Conservation (phyloP, 2,329 filamentous ascomycete species). For the Aureobasidium melanogenum region DNA sequence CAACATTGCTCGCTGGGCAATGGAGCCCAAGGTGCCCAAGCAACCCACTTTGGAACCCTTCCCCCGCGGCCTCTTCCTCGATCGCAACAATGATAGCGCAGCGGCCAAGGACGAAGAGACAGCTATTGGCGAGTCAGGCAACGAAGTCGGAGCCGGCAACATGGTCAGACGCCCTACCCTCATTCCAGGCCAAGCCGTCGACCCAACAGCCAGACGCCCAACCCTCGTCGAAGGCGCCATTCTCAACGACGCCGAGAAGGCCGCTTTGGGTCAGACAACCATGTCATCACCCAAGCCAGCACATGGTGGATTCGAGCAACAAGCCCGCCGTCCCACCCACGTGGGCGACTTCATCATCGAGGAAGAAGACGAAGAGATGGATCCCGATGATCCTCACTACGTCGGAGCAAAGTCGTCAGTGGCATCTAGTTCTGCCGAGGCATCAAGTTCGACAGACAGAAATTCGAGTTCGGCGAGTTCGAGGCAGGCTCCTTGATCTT, state of each 20-base stretch:
- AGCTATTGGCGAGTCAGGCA: neutral
- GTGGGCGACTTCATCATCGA: neutral
- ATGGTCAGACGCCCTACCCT: neutral
- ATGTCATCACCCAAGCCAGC: neutral
- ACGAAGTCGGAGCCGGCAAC: neutral
- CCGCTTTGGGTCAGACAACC: neutral
- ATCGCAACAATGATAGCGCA: neutral
- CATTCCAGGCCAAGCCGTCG: neutral
- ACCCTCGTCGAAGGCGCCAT: neutral
- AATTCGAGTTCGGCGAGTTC: neutral
- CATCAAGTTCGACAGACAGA: neutral
- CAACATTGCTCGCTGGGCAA: constrained; percentile 21
- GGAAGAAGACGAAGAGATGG: constrained; percentile 1
- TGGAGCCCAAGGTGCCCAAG: constrained; percentile 19
- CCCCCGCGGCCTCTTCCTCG: constrained; percentile 17
- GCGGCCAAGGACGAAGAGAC: neutral
- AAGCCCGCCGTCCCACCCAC: neutral
- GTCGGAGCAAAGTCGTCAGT: neutral
- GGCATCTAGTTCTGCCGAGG: neutral
- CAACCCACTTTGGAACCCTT: constrained; percentile 19
- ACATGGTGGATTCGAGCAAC: neutral
- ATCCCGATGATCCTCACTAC: neutral
- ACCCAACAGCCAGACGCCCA: neutral
- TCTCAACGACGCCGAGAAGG: constrained; percentile 4
- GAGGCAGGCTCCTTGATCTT: constrained; percentile 4